A percentile compares a stretch with the other conserved stretches of the same genome.
phyloP scores from a whole-genome alignment of 2,329 filamentous ascomycete species.

The Onygena corvina region DNA sequence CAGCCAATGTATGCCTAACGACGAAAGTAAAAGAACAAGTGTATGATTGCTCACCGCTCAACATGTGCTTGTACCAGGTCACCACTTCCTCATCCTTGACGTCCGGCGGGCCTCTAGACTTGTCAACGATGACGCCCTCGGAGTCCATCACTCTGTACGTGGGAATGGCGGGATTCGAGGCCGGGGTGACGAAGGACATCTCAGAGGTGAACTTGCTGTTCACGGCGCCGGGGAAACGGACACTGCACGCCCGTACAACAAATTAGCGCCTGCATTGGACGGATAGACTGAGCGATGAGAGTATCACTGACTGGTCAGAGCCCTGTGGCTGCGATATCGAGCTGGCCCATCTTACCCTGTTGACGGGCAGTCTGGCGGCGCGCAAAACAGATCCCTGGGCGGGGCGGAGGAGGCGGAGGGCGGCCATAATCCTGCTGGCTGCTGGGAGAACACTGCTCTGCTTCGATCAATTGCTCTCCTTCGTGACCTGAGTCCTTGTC shows the following conservation, averaged over 20 bases:
- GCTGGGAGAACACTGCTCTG: slow-evolving; percentile 16
- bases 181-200: slow-evolving; percentile 65
- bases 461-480: not conserved
- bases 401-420: slow-evolving; percentile 10
- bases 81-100: slow-evolving; percentile 52
- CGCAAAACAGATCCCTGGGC: slow-evolving; percentile 1
- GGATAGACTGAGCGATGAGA: no score
- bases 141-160: slow-evolving; percentile 90
- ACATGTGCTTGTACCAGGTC: slow-evolving; percentile 52
- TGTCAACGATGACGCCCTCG: slow-evolving; percentile 71
- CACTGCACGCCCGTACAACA: slow-evolving; percentile 28
- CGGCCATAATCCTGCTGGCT: slow-evolving; percentile 14
- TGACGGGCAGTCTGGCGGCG: slow-evolving; percentile 10
- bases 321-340: slow-evolving; percentile 48
- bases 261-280: not conserved
- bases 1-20: not conserved
- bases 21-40: not conserved
- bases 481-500: not conserved
- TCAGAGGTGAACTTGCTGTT: slow-evolving; percentile 82
- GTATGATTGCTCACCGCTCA: slow-evolving; percentile 37
- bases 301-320: slow-evolving; percentile 45
- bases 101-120: slow-evolving; percentile 52
- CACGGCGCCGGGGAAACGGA: slow-evolving; percentile 79
- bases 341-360: slow-evolving; percentile 36
- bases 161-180: slow-evolving; percentile 61